Evolutionary conservation across 1,139 yeast genomes (phyloP), one percentile per base, ranked within the genome.

Genomic region (Meyerozyma carpophila): DNA sequence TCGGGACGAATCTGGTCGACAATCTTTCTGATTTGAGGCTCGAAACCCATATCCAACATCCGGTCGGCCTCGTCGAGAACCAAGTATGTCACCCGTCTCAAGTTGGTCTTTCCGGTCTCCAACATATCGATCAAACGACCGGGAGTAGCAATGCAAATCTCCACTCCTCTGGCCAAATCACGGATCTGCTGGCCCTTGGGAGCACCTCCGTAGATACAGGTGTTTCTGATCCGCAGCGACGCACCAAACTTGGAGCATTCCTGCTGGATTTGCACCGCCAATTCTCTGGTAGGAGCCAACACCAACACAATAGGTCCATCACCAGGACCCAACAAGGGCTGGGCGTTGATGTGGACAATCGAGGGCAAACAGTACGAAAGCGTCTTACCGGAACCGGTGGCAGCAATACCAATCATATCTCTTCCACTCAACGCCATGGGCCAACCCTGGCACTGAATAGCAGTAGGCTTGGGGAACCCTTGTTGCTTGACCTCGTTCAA

Each of bases 391-490:
- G 97, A 90, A 71, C 98, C 98, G 56, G 98, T 93, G 55, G 96
- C 85, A 47, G 98, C 98, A 66, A 93, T 86, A 77, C 98, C 98
- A 68, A 93, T 85, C 91, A 93, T 88, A 68, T 93, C 98, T 73
- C 98, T 86, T 75, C 98, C 98, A 59, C 93, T 83, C 51, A 91
- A 77, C 62, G 98, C 98, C 98, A 93, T 93, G 50, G 98, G 98
- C 98, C 98, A 93, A 73, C 98, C 98, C 75, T 94, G 98, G 68
- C 96, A 88, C 74, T 93, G 98, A 63, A 93, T 93, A 53, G 89
- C 89, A 47, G 98, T 93, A 57, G 98, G 98, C 52, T 75, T 81
- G 47, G 85, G 94, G 74, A 93, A 93, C 48, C 98, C 98, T 70
- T 88, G 93, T 49, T 84, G 83, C 71, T 86, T 81, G 57, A 93